A percentile compares a stretch with the other conserved stretches of the same genome.
Evolutionary conservation across 1,139 yeast species (phyloP).

Genomic region (Pichia sp.): DNA sequence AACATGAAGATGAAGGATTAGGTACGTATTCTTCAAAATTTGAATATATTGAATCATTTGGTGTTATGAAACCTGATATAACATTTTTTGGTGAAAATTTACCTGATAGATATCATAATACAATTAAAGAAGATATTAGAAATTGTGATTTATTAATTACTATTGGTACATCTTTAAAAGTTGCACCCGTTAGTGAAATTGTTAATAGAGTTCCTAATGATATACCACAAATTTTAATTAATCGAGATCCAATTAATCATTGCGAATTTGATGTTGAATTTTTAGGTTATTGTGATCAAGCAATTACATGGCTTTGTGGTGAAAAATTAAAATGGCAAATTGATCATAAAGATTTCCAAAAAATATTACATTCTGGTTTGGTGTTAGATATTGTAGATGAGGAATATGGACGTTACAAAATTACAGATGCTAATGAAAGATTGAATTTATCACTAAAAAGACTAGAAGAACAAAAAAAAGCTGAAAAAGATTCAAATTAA

Average conservation of each 20-base stretch:
- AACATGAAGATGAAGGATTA: conserved; percentile 24
- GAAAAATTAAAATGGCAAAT: conserved; percentile 62
- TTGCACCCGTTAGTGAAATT: conserved; percentile 92
- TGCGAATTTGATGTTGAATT: conserved; percentile 76
- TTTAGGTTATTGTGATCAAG: conserved; percentile 85
- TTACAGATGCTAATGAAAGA: conserved; percentile 28
- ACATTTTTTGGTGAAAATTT: conserved; percentile 90
- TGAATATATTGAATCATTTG: conserved; percentile 43
- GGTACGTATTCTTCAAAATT: conserved; percentile 29
- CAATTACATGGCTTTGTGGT: conserved; percentile 56
- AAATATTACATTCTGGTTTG: conserved; percentile 29
- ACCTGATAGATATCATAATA: conserved; percentile 66
- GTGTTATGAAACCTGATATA: conserved; percentile 93
- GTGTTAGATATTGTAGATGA: conserved; percentile 26
- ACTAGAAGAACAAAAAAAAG: conserved; percentile 8
- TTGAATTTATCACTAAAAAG: conserved; percentile 5
- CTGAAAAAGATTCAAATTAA: conserved; percentile 4
- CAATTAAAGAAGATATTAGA: conserved; percentile 50
- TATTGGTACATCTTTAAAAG: conserved; percentile 91
- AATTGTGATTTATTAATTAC: conserved; percentile 79
- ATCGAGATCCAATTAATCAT: conserved; percentile 73
- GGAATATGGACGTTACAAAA: conserved; percentile 29
- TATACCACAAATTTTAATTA: conserved; percentile 80
- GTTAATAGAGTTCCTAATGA: conserved; percentile 65
- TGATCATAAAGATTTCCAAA: conserved; percentile 43